phyloP scores from a whole-genome alignment of 2,329 filamentous ascomycete genomes.

The Ceratocystis harringtonii region DNA sequence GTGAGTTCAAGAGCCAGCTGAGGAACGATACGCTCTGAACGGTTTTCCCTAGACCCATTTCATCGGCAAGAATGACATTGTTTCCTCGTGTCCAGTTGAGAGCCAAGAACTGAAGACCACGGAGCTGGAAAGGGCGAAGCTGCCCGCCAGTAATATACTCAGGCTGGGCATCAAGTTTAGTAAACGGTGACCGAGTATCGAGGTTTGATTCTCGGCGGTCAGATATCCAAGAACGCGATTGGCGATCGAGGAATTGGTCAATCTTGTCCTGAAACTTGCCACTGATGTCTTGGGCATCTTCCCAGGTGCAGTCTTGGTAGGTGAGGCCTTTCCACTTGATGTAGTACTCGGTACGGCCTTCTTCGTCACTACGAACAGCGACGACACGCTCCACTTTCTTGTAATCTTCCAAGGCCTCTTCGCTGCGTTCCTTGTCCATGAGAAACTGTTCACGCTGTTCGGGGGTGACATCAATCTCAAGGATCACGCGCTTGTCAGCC shows the following conservation, averaged over 20 bases:
- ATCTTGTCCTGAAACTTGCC: slow-evolving; percentile 75
- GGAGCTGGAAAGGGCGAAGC: slow-evolving; percentile 83
- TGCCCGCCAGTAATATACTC: slow-evolving; percentile 72
- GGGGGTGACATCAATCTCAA: slow-evolving; percentile 60
- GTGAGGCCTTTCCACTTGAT: slow-evolving; percentile 94
- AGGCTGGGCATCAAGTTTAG: slow-evolving; percentile 64
- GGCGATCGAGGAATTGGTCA: slow-evolving; percentile 76
- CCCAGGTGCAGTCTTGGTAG: slow-evolving; percentile 94
- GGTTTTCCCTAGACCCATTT: slow-evolving; percentile 97
- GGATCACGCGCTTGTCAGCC: slow-evolving; percentile 62
- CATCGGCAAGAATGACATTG: slow-evolving; percentile 93
- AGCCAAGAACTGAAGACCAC: slow-evolving; percentile 84
- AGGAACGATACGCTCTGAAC: slow-evolving; percentile 95
- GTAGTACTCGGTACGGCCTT: slow-evolving; percentile 63
- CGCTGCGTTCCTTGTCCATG: slow-evolving; percentile 81
- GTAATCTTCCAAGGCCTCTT: slow-evolving; percentile 78
- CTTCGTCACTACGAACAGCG: slow-evolving; percentile 62
- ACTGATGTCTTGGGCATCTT: slow-evolving; percentile 58
- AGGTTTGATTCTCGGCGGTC: slow-evolving; percentile 62
- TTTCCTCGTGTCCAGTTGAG: slow-evolving; percentile 91
- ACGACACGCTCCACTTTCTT: slow-evolving; percentile 90
- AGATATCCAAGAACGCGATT: slow-evolving; percentile 65
- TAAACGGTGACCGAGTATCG: slow-evolving; percentile 59
- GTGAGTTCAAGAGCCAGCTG: slow-evolving; percentile 86
- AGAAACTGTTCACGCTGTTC: slow-evolving; percentile 89